Evolutionary conservation across 345 rosid species (phyloP).

Genomic region (Turritis glabra): DNA sequence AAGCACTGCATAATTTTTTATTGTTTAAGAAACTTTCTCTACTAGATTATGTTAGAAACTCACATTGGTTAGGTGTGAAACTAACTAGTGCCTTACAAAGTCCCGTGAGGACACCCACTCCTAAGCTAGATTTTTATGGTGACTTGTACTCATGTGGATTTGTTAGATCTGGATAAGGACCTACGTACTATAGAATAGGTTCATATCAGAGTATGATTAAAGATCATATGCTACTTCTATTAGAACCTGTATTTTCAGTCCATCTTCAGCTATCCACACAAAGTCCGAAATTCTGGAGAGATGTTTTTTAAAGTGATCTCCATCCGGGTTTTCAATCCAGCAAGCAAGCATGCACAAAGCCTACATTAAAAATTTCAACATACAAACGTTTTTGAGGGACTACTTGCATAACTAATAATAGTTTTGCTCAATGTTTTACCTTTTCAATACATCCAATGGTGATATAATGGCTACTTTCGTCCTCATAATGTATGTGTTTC

Average conservation of each 20-base stretch:
- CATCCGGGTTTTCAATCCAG: slow-evolving; percentile 67
- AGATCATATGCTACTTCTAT: background rate
- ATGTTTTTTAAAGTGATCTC: slow-evolving; percentile 57
- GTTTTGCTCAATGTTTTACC: slow-evolving; percentile 34
- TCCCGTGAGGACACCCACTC: too few species aligned
- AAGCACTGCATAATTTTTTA: slow-evolving; percentile 39
- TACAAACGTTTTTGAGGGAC: background rate
- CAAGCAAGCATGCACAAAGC: slow-evolving; percentile 55
- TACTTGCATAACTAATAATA: background rate
- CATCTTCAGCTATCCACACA: slow-evolving; percentile 73
- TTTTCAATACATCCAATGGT: slow-evolving; percentile 59
- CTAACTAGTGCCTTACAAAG: background rate
- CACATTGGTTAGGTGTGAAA: background rate
- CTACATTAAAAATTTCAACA: slow-evolving; percentile 10
- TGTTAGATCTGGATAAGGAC: too few species aligned
- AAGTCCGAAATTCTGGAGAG: slow-evolving; percentile 55
- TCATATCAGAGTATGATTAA: background rate
- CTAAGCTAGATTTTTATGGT: too few species aligned
- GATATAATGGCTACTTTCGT: slow-evolving; percentile 50
- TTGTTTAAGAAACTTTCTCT: too few species aligned
- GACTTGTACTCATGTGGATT: background rate
- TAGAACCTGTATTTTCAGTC: slow-evolving; percentile 53
- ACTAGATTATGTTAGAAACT: background rate
- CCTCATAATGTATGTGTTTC: slow-evolving; percentile 66
- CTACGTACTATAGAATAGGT: too few species aligned